Base-by-base conservation (phyloP, 345 rosid species). In the Populus euphratica region DNA sequence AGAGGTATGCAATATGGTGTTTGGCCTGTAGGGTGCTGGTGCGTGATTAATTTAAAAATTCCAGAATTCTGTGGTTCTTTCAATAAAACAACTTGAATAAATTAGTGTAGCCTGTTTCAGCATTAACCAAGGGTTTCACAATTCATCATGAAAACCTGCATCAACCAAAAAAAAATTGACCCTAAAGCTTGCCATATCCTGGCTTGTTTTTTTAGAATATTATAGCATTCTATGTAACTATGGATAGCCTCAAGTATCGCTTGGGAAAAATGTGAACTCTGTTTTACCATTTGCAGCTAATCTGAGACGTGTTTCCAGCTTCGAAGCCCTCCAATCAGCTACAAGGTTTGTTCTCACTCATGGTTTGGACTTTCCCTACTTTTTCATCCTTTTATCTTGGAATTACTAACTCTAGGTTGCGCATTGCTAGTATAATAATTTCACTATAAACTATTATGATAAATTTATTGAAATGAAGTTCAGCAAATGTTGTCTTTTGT, bases 261-360 rank as follows among this genome's bases (percentile, higher is more conserved):
- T 50, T 64, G 18, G 39, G 12, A 36, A 68, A 52, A 77, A 50
- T 66, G 44, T 70, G 69, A 64, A 43, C 49, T 56, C 71, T 74
- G 61, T 62, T 38, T 69, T 73, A 23, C 77, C 43, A 76, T 76
- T 75, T 41, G 76, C 85, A 94, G 98, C 92, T 75, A 91, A 90
- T 83, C 83, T 93, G 72, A 91, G 88, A 89, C 90, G 90, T 76
- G 77, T 94, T 66, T 93, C 98, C 77, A 94, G 98, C 94, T 90
- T 91, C 59, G 98, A 94, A 86, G 97, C 97, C 72, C 94, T 94
- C 77, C 97, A 93, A 79, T 89, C 90, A 3, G 88, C 92, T 18
- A 89, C 94, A 73, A 89, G 92, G 98, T 92, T 80, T 68, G 73
- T 68, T 20, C 17, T 47, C 41, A 39, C 68, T 52, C 73, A 23